phyloP scores from a whole-genome alignment of 495 filamentous ascomycete genomes.

The Daldinia concentrica region DNA sequence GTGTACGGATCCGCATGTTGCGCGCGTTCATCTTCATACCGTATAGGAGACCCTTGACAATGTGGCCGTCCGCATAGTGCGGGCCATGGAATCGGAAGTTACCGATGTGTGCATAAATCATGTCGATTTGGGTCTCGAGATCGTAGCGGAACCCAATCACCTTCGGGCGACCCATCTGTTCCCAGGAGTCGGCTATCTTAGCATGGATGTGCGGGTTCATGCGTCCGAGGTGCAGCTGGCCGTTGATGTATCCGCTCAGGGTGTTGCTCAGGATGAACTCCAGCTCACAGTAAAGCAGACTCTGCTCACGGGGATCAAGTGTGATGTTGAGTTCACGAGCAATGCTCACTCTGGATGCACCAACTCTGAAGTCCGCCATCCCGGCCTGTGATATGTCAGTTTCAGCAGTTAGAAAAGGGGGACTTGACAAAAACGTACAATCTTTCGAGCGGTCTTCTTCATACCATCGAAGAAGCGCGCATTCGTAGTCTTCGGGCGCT shows the following conservation, averaged over 20 bases:
- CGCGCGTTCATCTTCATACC: constrained; percentile 54
- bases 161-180: constrained; percentile 52
- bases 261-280: constrained; percentile 50
- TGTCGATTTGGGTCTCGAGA: constrained; percentile 59
- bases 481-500: constrained; percentile 36
- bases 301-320: constrained; percentile 56
- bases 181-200: constrained; percentile 52
- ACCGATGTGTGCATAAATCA: constrained; percentile 50
- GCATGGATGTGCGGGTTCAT: constrained; percentile 48
- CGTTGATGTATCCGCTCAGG: constrained; percentile 51
- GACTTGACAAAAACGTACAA: constrained; percentile 45
- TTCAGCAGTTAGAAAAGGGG: constrained; percentile 5
- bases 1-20: constrained; percentile 52
- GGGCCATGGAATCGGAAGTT: constrained; percentile 57
- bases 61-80: constrained; percentile 30
- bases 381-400: constrained; percentile 42
- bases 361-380: constrained; percentile 39
- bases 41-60: constrained; percentile 49
- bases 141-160: constrained; percentile 59
- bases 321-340: constrained; percentile 48
- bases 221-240: constrained; percentile 52
- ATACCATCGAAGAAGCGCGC: constrained; percentile 48
- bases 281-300: constrained; percentile 57
- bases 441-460: constrained; percentile 55
- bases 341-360: constrained; percentile 12